These are phyloP conservation scores for Leptomonas seymouri DNA, from an alignment of 208 protist genomes.

Conservation along the genomic window DNA sequence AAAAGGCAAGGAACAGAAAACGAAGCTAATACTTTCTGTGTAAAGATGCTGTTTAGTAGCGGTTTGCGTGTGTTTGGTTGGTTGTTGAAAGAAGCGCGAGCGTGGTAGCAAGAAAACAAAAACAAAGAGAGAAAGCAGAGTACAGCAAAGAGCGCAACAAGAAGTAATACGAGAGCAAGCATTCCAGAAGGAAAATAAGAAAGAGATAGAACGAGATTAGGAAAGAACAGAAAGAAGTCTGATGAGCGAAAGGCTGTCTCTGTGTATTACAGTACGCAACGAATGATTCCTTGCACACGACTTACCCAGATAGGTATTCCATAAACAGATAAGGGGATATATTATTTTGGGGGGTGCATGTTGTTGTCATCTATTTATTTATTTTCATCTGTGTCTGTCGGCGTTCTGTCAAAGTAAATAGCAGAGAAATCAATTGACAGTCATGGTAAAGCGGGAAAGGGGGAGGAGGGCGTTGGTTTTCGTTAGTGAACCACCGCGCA, in stretches of 20 bases:
- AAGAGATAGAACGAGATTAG: not conserved
- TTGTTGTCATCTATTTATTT: no score
- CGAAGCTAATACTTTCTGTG: not conserved
- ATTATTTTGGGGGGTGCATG: no score
- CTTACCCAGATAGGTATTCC: no score
- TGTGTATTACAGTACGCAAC: no score
- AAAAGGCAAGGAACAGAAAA: constrained; percentile 28
- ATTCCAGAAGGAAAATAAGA: constrained; percentile 4
- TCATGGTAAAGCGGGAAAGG: not conserved
- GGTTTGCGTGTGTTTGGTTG: no score
- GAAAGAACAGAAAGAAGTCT: no score
- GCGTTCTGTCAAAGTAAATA: not conserved
- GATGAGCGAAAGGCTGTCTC: no score
- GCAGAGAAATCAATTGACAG: not conserved
- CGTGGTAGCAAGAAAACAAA: constrained; percentile 11
- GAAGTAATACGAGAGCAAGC: not conserved
- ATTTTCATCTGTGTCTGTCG: not conserved
- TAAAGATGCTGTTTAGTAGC: not conserved
- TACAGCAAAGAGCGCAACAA: constrained; percentile 1
- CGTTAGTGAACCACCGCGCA: not conserved
- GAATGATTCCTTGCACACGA: no score
- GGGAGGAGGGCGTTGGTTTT: no score
- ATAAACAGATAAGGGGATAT: no score
- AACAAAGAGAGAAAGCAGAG: constrained; percentile 16
- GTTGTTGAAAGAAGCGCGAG: no score